A percentile compares a stretch with the other conserved stretches of the same genome.
phyloP scores from a whole-genome alignment of 495 filamentous ascomycete genomes.

The Aspergillus taichungensis region DNA sequence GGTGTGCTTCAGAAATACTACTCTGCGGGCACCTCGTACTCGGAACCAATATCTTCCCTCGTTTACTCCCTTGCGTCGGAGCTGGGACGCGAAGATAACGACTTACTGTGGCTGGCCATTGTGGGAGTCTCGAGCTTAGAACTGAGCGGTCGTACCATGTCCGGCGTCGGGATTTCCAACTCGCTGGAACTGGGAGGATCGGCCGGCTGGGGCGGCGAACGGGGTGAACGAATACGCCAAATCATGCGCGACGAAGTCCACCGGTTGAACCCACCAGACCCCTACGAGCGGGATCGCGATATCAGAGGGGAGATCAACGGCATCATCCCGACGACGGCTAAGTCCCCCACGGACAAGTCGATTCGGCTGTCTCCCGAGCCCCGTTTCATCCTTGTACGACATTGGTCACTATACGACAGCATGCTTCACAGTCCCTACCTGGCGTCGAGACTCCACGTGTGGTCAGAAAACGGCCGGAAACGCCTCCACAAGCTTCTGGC shows the following conservation, averaged over 20 bases:
- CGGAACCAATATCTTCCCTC: constrained; percentile 87
- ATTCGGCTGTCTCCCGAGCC: constrained; percentile 93
- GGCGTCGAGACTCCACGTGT: constrained; percentile 85
- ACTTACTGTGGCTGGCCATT: constrained; percentile 89
- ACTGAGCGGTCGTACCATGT: constrained; percentile 77
- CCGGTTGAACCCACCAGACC: constrained; percentile 78
- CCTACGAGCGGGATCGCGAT: constrained; percentile 46
- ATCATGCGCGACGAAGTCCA: constrained; percentile 89
- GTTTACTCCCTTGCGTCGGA: constrained; percentile 92
- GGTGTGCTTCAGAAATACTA: constrained; percentile 69
- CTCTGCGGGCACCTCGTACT: constrained; percentile 76
- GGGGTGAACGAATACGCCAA: constrained; percentile 75
- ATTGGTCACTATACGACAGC: constrained; percentile 96
- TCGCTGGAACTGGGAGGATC: constrained; percentile 46
- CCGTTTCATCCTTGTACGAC: constrained; percentile 83
- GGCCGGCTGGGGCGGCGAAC: constrained; percentile 71
- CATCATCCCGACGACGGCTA: constrained; percentile 78
- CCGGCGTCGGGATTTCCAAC: constrained; percentile 67
- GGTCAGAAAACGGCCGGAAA: constrained; percentile 83
- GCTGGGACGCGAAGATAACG: constrained; percentile 91
- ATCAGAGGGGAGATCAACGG: constrained; percentile 53
- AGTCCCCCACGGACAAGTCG: constrained; percentile 80
- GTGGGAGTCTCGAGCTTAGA: constrained; percentile 88
- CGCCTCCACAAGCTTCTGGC: constrained; percentile 91
- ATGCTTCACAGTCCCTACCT: constrained; percentile 97